phyloP scores from a whole-genome alignment of 2,329 filamentous ascomycete species.

The Penicillium sp. region DNA sequence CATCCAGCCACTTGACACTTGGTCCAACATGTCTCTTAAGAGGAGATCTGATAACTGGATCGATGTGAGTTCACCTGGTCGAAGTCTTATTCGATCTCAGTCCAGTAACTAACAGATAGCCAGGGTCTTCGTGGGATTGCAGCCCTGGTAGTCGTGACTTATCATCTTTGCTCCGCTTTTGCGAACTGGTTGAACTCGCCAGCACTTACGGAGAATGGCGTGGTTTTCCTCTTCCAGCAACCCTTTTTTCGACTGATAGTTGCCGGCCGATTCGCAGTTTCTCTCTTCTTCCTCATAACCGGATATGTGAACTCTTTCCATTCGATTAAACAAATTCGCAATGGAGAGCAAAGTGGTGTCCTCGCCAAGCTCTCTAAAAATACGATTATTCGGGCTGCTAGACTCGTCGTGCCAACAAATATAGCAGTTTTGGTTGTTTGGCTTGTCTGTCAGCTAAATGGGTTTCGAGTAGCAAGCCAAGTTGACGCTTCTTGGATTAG shows the following conservation, averaged over 20 bases:
- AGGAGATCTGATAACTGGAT: slow-evolving; percentile 11
- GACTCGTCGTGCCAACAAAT: slow-evolving; percentile 27
- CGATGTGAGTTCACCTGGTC: slow-evolving; percentile 1
- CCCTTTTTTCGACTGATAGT: slow-evolving; percentile 28
- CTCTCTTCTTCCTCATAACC: slow-evolving; percentile 32
- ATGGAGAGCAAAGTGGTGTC: slow-evolving; percentile 20
- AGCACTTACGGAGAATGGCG: slow-evolving; percentile 19
- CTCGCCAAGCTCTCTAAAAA: slow-evolving; percentile 21
- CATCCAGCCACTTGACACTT: too few species aligned
- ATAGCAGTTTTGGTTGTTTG: slow-evolving; percentile 23
- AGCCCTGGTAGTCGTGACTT: slow-evolving; percentile 44
- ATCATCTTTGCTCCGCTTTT: slow-evolving; percentile 44
- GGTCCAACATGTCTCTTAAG: not conserved
- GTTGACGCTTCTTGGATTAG: slow-evolving; percentile 28
- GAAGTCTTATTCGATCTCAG: not conserved
- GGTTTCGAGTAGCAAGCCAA: slow-evolving; percentile 21
- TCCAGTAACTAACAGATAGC: not conserved
- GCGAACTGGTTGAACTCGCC: slow-evolving; percentile 43
- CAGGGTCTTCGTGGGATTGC: slow-evolving; percentile 45
- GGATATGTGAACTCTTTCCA: slow-evolving; percentile 33
- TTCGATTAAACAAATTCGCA: slow-evolving; percentile 24
- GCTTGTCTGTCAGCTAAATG: slow-evolving; percentile 25
- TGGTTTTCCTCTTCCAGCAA: slow-evolving; percentile 23
- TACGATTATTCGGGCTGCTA: slow-evolving; percentile 11
- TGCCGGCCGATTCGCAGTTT: slow-evolving; percentile 25